Evolutionary conservation across 225 moss, liverwort and hornwort species (phyloP).

Genomic region (Asterella californica): DNA sequence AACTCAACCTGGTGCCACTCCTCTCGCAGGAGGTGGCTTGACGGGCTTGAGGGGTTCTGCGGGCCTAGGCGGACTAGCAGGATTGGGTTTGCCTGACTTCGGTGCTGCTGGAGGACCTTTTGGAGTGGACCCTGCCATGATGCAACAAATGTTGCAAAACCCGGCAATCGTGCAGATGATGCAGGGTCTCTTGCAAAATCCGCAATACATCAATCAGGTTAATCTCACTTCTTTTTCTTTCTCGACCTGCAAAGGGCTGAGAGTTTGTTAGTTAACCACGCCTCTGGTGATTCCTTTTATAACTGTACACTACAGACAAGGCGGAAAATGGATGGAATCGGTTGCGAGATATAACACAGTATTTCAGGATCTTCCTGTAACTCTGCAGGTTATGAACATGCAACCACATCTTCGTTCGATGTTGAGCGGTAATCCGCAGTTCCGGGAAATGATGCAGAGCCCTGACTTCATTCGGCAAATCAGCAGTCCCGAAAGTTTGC

Average conservation of each 20-base stretch:
- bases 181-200: slow-evolving; percentile 88
- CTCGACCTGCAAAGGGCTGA: background rate
- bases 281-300: background rate
- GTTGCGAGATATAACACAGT: background rate
- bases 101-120: slow-evolving; percentile 54
- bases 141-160: slow-evolving; percentile 99
- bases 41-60: slow-evolving; percentile 46
- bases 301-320: background rate
- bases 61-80: slow-evolving; percentile 61
- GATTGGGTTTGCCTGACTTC: slow-evolving; percentile 67
- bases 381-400: slow-evolving; percentile 80
- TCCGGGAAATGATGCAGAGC: slow-evolving; percentile 96
- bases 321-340: background rate
- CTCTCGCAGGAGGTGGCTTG: slow-evolving; percentile 33
- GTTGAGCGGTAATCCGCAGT: slow-evolving; percentile 88
- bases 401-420: slow-evolving; percentile 89
- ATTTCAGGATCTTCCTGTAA: background rate
- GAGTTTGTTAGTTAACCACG: background rate
- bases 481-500: slow-evolving; percentile 85
- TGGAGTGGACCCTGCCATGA: slow-evolving; percentile 60
- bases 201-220: slow-evolving; percentile 86
- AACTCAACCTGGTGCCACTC: slow-evolving; percentile 41
- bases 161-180: slow-evolving; percentile 95
- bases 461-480: slow-evolving; percentile 93
- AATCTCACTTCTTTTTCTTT: background rate